Evolutionary conservation across 495 filamentous ascomycete genomes (phyloP).

Genomic region (Penicillium ochrochloron): DNA sequence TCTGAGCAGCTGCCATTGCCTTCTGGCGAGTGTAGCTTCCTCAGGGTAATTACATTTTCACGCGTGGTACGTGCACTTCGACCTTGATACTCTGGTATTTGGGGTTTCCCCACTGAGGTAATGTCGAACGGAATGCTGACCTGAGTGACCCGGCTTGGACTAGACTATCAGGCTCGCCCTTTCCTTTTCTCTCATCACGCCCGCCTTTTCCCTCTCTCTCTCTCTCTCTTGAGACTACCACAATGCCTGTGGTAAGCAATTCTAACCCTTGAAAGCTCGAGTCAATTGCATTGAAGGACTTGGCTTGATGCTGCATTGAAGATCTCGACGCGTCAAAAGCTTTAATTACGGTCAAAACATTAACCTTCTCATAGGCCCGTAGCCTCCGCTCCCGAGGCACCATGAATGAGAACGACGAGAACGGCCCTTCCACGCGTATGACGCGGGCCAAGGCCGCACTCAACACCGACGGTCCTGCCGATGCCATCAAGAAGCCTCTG

Average conservation of each 20-base stretch:
- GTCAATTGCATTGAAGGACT: conserved; percentile 8
- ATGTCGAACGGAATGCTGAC: conserved; percentile 50
- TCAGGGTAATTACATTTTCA: conserved; percentile 41
- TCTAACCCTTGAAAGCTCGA: conserved; percentile 8
- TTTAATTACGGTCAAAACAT: conserved; percentile 23
- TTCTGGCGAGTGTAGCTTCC: conserved; percentile 36
- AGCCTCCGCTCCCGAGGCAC: conserved; percentile 65
- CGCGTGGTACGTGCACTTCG: conserved; percentile 49
- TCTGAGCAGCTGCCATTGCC: conserved; percentile 25
- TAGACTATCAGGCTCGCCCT: conserved; percentile 39
- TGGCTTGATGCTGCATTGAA: neutral
- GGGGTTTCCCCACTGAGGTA: conserved; percentile 42
- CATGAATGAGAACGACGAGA: conserved; percentile 95
- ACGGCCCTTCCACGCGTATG: conserved; percentile 74
- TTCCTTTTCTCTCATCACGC: conserved; percentile 36
- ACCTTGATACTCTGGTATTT: conserved; percentile 42
- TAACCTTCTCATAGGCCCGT: conserved; percentile 51
- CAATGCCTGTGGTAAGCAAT: conserved; percentile 53
- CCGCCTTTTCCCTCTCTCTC: conserved; percentile 31
- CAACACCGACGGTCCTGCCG: conserved; percentile 57
- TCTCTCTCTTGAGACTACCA: conserved; percentile 27
- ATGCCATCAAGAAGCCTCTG: conserved; percentile 70
- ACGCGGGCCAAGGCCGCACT: conserved; percentile 91
- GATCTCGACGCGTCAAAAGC: conserved; percentile 22
- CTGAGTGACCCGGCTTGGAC: conserved; percentile 30